phyloP scores from a whole-genome alignment of 805 yeast genomes.

The Myxozyma lipomycoides region DNA sequence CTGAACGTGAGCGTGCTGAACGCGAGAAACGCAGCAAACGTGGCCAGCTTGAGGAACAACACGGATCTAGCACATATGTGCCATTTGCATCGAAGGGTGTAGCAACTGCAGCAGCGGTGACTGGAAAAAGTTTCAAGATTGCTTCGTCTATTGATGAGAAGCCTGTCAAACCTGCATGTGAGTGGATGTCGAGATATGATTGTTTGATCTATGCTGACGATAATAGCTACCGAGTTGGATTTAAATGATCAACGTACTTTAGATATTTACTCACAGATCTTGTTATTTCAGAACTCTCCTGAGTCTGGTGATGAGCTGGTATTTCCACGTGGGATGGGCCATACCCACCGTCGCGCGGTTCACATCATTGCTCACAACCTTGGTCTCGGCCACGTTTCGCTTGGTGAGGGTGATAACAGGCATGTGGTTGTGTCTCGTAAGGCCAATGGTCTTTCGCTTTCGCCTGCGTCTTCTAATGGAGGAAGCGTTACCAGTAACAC shows the following conservation, averaged over 20 bases:
- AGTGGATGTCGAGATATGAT: not conserved
- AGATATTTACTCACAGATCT: slow-evolving; percentile 76
- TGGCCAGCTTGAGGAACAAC: slow-evolving; percentile 96
- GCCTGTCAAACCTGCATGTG: not conserved
- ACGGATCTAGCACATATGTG: slow-evolving; percentile 48
- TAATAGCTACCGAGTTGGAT: slow-evolving; percentile 44
- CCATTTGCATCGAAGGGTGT: not conserved
- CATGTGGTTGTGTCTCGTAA: slow-evolving; percentile 3
- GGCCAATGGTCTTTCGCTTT: not conserved
- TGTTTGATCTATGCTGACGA: too few species aligned
- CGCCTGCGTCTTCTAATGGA: not conserved
- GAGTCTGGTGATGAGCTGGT: slow-evolving; percentile 54
- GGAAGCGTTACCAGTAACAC: not conserved
- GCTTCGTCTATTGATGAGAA: not conserved
- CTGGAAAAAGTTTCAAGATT: slow-evolving; percentile 8
- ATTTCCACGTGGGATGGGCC: slow-evolving; percentile 39
- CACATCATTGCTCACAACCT: slow-evolving; percentile 62
- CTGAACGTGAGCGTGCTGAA: slow-evolving; percentile 91
- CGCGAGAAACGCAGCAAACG: slow-evolving; percentile 91
- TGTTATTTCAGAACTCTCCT: slow-evolving; percentile 48
- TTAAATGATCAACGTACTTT: slow-evolving; percentile 85
- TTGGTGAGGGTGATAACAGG: not conserved
- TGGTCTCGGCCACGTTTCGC: slow-evolving; percentile 43
- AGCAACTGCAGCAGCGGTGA: slow-evolving; percentile 14
- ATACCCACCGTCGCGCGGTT: slow-evolving; percentile 59